These are phyloP conservation scores for Coprinopsis cinerea DNA, from an alignment of 768 basidiomycete species.

Conservation along the genomic window DNA sequence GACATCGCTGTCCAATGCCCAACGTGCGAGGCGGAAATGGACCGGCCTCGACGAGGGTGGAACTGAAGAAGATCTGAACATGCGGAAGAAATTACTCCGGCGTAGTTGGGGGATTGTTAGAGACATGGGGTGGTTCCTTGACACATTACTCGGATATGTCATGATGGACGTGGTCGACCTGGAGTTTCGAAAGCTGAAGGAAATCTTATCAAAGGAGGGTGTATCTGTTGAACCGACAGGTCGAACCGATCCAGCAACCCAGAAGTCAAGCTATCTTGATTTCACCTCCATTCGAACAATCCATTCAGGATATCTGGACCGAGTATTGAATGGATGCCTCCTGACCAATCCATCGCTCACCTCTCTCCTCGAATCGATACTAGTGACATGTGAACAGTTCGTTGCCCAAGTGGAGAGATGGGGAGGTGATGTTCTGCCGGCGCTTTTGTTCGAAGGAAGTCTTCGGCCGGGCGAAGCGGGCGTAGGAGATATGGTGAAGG, in stretches of 20 bases:
- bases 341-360: constrained; percentile 62
- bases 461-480: constrained; percentile 49
- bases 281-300: constrained; percentile 82
- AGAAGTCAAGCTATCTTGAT: constrained; percentile 46
- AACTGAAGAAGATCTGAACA: constrained; percentile 61
- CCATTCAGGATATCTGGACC: constrained; percentile 76
- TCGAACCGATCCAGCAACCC: constrained; percentile 22
- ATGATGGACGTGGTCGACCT: constrained; percentile 89
- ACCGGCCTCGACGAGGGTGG: constrained; percentile 86
- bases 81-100: constrained; percentile 59
- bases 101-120: constrained; percentile 84
- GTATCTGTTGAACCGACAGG: constrained; percentile 8
- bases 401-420: constrained; percentile 87
- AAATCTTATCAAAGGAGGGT: constrained; percentile 38
- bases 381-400: constrained; percentile 82
- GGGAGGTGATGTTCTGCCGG: constrained; percentile 88
- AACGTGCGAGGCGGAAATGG: constrained; percentile 80
- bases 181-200: constrained; percentile 71
- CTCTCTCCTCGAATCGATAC: constrained; percentile 58
- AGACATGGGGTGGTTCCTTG: constrained; percentile 90
- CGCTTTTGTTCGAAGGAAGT: constrained; percentile 76
- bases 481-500: constrained; percentile 69
- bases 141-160: constrained; percentile 75
- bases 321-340: constrained; percentile 73
- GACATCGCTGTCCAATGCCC: constrained; percentile 80